phyloP scores from a whole-genome alignment of 352 stramenopile species.

The Pythium rishiriense region DNA sequence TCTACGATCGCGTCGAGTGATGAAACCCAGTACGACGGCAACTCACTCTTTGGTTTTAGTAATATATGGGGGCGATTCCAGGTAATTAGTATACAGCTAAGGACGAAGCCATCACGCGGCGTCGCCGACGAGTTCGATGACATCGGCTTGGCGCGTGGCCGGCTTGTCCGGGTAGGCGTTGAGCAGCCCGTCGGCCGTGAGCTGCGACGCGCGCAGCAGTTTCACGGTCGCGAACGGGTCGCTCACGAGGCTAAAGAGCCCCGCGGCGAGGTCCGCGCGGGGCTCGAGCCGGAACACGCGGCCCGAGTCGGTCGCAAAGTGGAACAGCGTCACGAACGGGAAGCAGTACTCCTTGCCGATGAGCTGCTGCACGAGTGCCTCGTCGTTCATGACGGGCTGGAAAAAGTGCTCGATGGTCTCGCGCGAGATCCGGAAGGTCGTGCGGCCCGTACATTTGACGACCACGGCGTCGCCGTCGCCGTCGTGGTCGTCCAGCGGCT shows the following conservation, averaged over 20 bases:
- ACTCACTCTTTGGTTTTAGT: no score
- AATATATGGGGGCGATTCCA: no score
- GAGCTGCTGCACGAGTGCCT: conserved; percentile 61
- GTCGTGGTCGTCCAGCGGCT: conserved; percentile 33
- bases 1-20: conserved; percentile 50
- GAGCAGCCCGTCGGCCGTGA: conserved; percentile 52
- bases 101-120: no score
- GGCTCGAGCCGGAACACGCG: conserved; percentile 57
- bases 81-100: no score
- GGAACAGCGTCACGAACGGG: conserved; percentile 52
- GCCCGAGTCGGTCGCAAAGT: conserved; percentile 46
- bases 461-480: conserved; percentile 32
- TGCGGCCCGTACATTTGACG: conserved; percentile 43
- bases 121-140: no score
- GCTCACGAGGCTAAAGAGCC: conserved; percentile 51
- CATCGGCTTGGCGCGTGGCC: no score
- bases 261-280: conserved; percentile 45
- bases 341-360: conserved; percentile 61
- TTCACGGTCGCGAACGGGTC: conserved; percentile 60
- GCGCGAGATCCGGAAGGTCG: conserved; percentile 54
- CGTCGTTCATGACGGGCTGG: conserved; percentile 50
- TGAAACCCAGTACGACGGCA: no score
- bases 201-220: conserved; percentile 48
- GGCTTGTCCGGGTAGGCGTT: conserved; percentile 38
- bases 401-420: conserved; percentile 72